These are phyloP conservation scores for Solanum paucissectum DNA, from an alignment of 257 asterid species.

Conservation along the genomic window DNA sequence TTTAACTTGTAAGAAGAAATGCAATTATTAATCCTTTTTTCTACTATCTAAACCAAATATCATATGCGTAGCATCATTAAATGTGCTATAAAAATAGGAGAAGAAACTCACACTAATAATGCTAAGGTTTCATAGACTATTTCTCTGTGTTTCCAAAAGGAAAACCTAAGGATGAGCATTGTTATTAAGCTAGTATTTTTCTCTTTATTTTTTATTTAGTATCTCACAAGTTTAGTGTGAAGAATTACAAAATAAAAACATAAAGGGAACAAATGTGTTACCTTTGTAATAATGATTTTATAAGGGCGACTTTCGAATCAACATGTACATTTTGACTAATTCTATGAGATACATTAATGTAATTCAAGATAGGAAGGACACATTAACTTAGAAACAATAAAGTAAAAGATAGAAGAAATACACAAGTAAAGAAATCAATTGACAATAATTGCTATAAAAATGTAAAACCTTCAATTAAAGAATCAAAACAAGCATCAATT, in stretches of 20 bases:
- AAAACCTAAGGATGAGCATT: background rate
- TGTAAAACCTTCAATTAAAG: background rate
- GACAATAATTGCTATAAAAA: too few species aligned
- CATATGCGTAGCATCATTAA: background rate
- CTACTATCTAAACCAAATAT: too few species aligned
- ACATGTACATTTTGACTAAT: background rate
- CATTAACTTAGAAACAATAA: background rate
- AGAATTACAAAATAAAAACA: background rate
- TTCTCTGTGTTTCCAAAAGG: background rate
- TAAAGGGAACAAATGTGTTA: background rate
- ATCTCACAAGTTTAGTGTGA: background rate
- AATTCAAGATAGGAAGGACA: background rate
- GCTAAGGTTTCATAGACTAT: background rate
- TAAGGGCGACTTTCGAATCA: background rate
- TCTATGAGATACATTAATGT: background rate
- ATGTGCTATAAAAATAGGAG: background rate
- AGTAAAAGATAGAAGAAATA: background rate
- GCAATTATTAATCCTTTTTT: too few species aligned
- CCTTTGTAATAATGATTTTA: background rate
- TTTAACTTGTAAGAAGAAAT: too few species aligned
- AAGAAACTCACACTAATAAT: background rate
- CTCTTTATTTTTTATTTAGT: background rate
- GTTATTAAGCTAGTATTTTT: background rate
- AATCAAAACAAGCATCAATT: too few species aligned
- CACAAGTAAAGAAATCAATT: background rate